Evolutionary conservation across 192 early-diverging fungal species (phyloP), one percentile per base, ranked within the genome.

Genomic region (Phlyctochytrium planicorne): DNA sequence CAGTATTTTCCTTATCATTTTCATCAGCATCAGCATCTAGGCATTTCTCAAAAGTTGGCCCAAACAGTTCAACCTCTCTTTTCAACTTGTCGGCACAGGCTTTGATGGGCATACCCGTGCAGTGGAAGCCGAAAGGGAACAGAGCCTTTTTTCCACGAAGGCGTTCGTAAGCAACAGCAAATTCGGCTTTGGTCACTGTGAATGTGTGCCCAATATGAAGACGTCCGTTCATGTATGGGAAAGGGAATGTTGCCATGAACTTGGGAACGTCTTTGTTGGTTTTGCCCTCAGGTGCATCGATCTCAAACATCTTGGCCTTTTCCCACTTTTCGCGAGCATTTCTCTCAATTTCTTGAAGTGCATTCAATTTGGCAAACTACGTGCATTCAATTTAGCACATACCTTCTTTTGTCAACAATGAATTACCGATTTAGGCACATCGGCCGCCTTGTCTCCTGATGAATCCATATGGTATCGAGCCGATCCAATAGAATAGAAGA

Each of bases 91-190:
- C 93, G 27, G 93, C 91, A 72, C 88, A 91, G 30, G 93, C 91
- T 85, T 94, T 96, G 82, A 99, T 99, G 30, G 97, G 97, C 97
- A 99, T 99, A 47, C 97, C 97, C 6, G 97, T 97, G 56, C 90
- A 91, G 69, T 99, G 97, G 89, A 98, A 99, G 33, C 96, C 96
- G 70, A 96, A 90, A 25, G 97, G 97, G 59, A 97, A 94, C 61
- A 98, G 85, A 52, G 87, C 91, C 17, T 85, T 78, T 84, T 95
- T 98, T 33, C 97, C 97, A 78, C 93, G 84, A 66, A 99, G 79
- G 63, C 94, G 87, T 69, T 97, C 89, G 81, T 94, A 99, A 40
- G 94, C 93, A 23, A 87, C 84, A n/a, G 92, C 90, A 78, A 97
- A 98, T 75, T 99, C 97, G 55, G 93, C 85, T 74, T 99, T 99